Evolutionary conservation across 2,329 filamentous ascomycete genomes (phyloP), one percentile per base, ranked within the genome.

Genomic region (Sclerotinia subarctica): DNA sequence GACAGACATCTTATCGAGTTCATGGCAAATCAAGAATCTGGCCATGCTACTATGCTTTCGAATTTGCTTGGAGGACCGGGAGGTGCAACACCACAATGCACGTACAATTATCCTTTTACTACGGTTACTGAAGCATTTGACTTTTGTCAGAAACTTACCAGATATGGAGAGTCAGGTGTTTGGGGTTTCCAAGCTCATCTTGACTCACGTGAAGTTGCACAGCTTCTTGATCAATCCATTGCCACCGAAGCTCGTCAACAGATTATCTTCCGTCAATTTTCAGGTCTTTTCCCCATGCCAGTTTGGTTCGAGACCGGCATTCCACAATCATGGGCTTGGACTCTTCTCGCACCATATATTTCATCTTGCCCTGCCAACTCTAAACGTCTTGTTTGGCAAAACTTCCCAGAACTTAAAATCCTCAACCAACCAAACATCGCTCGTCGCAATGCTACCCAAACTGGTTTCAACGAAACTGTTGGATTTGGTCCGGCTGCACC

Each of bases 261-360:
- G 80, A 83, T 94, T 81, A 88, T 91, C 72, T 95, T 95, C 83
- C 88, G 92, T 26, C 92, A 95, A 76, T 92, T 95, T 77, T 84
- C 87, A 46, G 92, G 92, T 21, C 84, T 92, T 8, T 91, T 91
- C 79, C 90, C 92, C 29, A 92, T 92, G 89, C 90, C 91, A 0
- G 89, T 90, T 13, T 95, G 90, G 90, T 93, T 94, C 76, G 88
- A 92, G 74, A 83, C 87, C 7, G 91, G 91, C 51, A 88, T 94
- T 32, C 92, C 91, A 0, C 92, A 96, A 78, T 92, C 89, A 0
- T 96, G 92, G 91, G 86, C 88, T 0, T 96, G 92, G 92, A 90
- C 91, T 0, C 83, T 92, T 29, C 82, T 95, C 5, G 91, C 92
- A 0, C 92, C 91, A 0, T 93, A 93, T 78, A 94, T 96, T 78